These are phyloP conservation scores for Phytophthora capsici DNA, from an alignment of 352 stramenopile species.

Conservation along the genomic window DNA sequence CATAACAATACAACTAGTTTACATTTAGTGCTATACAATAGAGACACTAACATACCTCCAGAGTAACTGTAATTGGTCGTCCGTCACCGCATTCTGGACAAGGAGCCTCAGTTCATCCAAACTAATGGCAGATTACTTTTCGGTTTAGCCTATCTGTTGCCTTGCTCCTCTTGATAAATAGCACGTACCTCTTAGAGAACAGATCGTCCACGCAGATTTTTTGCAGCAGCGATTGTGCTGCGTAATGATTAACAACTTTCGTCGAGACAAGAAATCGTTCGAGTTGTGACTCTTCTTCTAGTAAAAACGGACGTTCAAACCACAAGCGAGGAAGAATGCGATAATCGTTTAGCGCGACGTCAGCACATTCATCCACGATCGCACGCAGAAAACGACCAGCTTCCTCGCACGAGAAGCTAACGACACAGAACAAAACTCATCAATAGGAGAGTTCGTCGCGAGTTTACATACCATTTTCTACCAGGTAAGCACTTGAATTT, in stretches of 20 bases:
- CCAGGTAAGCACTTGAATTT: slow-evolving; percentile 60
- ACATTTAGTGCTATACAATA: neutral
- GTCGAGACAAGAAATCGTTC: slow-evolving; percentile 80
- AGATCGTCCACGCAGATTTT: slow-evolving; percentile 68
- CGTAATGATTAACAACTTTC: slow-evolving; percentile 61
- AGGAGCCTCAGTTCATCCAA: slow-evolving; percentile 45
- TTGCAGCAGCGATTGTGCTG: slow-evolving; percentile 74
- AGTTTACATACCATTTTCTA: slow-evolving; percentile 8
- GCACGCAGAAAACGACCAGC: slow-evolving; percentile 47
- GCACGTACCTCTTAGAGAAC: slow-evolving; percentile 45
- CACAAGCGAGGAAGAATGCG: slow-evolving; percentile 69
- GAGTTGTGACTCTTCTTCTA: slow-evolving; percentile 80
- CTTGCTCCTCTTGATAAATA: neutral
- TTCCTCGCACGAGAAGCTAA: slow-evolving; percentile 44
- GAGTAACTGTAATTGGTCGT: slow-evolving; percentile 53
- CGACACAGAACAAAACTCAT: neutral
- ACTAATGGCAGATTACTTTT: slow-evolving; percentile 24
- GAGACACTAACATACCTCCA: slow-evolving; percentile 40
- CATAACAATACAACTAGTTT: neutral
- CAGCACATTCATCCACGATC: slow-evolving; percentile 64
- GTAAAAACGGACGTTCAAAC: slow-evolving; percentile 75
- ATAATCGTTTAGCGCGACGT: slow-evolving; percentile 45
- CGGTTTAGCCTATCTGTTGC: neutral
- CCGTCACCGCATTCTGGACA: slow-evolving; percentile 42
- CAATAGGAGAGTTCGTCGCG: neutral